Base-by-base conservation (phyloP, 495 filamentous ascomycete species). In the Hapsidospora chrysogenum region DNA sequence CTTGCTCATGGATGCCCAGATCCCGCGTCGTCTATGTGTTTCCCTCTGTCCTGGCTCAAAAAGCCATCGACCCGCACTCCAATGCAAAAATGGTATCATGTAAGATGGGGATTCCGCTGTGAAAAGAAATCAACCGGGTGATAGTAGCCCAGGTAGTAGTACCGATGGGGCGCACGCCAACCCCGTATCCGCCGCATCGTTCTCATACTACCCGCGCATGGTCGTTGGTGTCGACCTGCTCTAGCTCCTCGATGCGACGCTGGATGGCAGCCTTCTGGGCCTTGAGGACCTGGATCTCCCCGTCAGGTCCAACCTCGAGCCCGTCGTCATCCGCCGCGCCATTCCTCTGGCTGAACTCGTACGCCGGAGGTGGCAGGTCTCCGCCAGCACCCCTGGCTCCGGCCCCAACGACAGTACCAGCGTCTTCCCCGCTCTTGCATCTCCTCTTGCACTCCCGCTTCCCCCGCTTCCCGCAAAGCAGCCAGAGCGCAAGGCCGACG, bases 401-500 rank as follows among this genome's bases (percentile, higher is more conserved):
- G n/a, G n/a, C n/a, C n/a, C n/a, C n/a, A n/a, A n/a, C n/a, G n/a
- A n/a, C n/a, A n/a, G n/a, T n/a, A n/a, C n/a, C n/a, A n/a, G n/a
- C n/a, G n/a, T n/a, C n/a, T n/a, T n/a, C n/a, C n/a, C n/a, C n/a
- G n/a, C n/a, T n/a, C n/a, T n/a, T n/a, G n/a, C n/a, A n/a, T n/a
- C n/a, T n/a, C 8, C 17, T 3, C 13, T 16, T n/a, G 20, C 18
- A 13, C 11, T n/a, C 7, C 13, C 21, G 20, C 21, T 25, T 35
- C 9, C 25, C 10, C 21, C 33, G 11, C 9, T n/a, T 17, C 14
- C 25, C 22, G 13, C 11, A 35, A 8, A 27, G n/a, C 6, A 35
- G 19, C 23, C 23, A 26, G 33, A 46, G 25, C 40, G 43, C 39
- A 43, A 49, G 16, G 37, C 43, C 11, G 49, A 52, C 8, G 43